Percentiles rank a stretch among this genome's conserved stretches.
phyloP scores from a whole-genome alignment of 2,329 filamentous ascomycete species.

The Alternaria rosae region DNA sequence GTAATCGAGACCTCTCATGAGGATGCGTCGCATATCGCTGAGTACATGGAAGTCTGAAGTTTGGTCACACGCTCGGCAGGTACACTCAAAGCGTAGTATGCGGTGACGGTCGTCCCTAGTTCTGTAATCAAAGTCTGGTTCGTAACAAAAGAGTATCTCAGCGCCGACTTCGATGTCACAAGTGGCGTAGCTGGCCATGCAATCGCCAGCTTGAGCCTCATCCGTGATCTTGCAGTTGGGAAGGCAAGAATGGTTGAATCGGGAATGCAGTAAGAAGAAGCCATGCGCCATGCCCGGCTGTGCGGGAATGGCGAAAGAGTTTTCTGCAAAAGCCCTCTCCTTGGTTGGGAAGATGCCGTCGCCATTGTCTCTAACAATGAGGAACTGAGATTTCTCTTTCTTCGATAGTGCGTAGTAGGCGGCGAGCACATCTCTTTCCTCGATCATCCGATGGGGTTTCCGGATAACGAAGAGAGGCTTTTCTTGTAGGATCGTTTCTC shows the following conservation, averaged over 20 bases:
- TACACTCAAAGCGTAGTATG: not conserved
- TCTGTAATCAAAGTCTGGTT: slow-evolving; percentile 12
- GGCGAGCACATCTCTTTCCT: slow-evolving; percentile 1
- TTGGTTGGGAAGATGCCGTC: not conserved
- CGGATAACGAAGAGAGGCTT: slow-evolving; percentile 15
- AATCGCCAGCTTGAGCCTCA: not conserved
- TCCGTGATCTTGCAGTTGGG: slow-evolving; percentile 8
- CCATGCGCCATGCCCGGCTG: not conserved
- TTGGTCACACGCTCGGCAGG: not conserved
- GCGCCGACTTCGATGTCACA: slow-evolving; percentile 13
- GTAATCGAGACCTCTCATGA: not conserved
- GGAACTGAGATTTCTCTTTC: not conserved
- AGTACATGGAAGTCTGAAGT: not conserved
- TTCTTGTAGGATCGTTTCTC: slow-evolving; percentile 9
- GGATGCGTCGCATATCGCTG: slow-evolving; percentile 15
- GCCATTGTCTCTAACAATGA: not conserved
- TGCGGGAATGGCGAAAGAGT: not conserved
- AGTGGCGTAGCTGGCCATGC: not conserved
- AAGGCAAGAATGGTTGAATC: slow-evolving; percentile 17
- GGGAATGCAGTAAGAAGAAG: slow-evolving; percentile 8
- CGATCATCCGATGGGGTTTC: slow-evolving; percentile 8
- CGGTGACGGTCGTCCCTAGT: slow-evolving; percentile 1
- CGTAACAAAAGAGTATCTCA: slow-evolving; percentile 14
- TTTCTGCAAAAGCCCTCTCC: not conserved
- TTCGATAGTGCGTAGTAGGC: slow-evolving; percentile 5